A percentile compares a stretch with the other conserved stretches of the same genome.
Conservation (phyloP, 352 stramenopile genomes). For the Stephanocyclus meneghinianus region DNA sequence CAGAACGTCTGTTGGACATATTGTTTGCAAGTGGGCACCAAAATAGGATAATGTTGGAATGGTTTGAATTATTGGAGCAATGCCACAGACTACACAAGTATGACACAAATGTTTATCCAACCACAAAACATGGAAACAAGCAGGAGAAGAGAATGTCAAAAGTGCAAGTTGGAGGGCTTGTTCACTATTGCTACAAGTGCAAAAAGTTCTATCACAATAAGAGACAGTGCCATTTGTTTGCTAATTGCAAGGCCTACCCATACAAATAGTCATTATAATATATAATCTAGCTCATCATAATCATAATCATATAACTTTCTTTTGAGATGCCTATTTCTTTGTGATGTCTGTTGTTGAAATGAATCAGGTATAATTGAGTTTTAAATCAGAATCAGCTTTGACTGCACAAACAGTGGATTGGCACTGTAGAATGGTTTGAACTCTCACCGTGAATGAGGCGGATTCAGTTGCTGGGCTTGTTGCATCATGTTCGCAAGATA, state of each 20-base stretch:
- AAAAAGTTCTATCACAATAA: too few relatives aligned
- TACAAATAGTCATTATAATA: too few relatives aligned
- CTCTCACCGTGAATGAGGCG: not conserved
- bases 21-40: constrained; percentile 9
- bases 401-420: not conserved
- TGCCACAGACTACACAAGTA: constrained; percentile 2
- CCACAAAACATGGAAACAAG: too few relatives aligned
- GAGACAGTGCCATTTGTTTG: too few relatives aligned
- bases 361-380: not conserved
- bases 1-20: constrained; percentile 2
- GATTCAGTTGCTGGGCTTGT: not conserved
- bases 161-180: too few relatives aligned
- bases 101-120: not conserved
- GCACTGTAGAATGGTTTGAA: not conserved
- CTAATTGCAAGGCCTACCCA: too few relatives aligned
- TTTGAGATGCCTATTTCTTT: not conserved
- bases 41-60: constrained; percentile 13
- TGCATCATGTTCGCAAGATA: not conserved
- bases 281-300: too few relatives aligned
- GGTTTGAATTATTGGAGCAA: constrained; percentile 7
- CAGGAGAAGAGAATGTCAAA: too few relatives aligned
- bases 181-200: too few relatives aligned
- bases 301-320: not conserved
- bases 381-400: not conserved
- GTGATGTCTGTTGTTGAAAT: too few relatives aligned